Conservation (phyloP, 2,329 filamentous ascomycete species). For the Cordyceps pruinosa region DNA sequence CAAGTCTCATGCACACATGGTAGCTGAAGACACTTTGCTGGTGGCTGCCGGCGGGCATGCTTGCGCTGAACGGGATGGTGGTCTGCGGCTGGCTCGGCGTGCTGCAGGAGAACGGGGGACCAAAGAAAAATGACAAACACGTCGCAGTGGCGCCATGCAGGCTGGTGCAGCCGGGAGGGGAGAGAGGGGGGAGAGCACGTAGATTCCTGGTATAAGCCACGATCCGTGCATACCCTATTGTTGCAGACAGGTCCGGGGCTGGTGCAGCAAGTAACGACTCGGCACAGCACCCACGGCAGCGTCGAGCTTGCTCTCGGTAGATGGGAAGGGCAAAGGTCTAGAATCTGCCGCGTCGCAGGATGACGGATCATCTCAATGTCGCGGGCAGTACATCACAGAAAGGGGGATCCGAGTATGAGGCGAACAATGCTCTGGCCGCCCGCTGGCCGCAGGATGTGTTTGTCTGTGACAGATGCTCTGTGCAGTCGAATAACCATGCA, state of each 20-base stretch:
- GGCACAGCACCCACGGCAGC: neutral
- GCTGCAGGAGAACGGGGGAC: too few relatives aligned
- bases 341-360: too few relatives aligned
- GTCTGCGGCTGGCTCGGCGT: too few relatives aligned
- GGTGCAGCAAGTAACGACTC: neutral
- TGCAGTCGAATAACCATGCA: too few relatives aligned
- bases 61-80: neutral
- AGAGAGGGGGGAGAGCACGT: neutral
- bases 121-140: neutral
- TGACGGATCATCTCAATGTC: too few relatives aligned
- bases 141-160: neutral
- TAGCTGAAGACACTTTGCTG: neutral
- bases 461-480: too few relatives aligned
- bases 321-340: too few relatives aligned
- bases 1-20: neutral
- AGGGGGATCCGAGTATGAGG: too few relatives aligned
- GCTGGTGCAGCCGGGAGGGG: neutral
- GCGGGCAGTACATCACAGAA: too few relatives aligned
- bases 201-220: slow-evolving; percentile 1
- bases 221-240: neutral
- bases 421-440: too few relatives aligned
- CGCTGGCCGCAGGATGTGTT: too few relatives aligned
- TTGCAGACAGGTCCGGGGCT: neutral
- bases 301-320: too few relatives aligned
- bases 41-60: neutral